Evolutionary conservation across 768 basidiomycete species (phyloP), one percentile per base, ranked within the genome.

Genomic region (Boletus rubescentipes): DNA sequence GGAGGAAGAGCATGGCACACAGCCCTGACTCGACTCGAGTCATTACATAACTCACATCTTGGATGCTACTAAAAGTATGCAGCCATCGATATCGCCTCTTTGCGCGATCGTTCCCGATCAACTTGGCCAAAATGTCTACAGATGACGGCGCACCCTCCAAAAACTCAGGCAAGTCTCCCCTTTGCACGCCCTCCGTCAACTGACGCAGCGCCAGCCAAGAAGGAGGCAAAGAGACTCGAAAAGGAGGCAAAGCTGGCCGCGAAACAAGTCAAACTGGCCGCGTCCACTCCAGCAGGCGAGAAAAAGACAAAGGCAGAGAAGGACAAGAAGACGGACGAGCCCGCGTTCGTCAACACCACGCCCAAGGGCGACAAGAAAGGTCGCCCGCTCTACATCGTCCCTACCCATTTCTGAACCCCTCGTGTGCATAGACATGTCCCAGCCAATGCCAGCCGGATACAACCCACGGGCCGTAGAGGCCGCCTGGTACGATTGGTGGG

Each of bases 401-500:
- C 3, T 38, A 1, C 47, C 7, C 9, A 20, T 44, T 37, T 49
- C 49, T 49, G 44, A 65, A 32, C 0, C 29, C 15, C 23, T 21
- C 48, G 29, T 8, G 12, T 32, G 21, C 37, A 29, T 56, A 96
- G 96, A 98, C 73, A 76, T 97, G 51, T 81, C 89, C 2, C 78
- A 85, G 55, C 86, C 92, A 4, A 96, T 99, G 90, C 82, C 90
- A 1, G 78, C 81, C n/a, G 91, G 90, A 4, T 99, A 98, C 74
- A 94, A 98, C 69, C 96, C 97, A 9, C 87, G 91, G 59, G 90
- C 91, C 32, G 89, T 98, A 54, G 96, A 98, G 67, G 79, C 94
- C 0, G 87, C 93, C 2, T 98, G 97, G 93, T 98, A 98, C 63
- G 93, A 96, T 63, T 98, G 97, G 97, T 98, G 96, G 96, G 77